Evolutionary conservation across 306 rosid genomes (phyloP).

Genomic region (Argentina anserina): DNA sequence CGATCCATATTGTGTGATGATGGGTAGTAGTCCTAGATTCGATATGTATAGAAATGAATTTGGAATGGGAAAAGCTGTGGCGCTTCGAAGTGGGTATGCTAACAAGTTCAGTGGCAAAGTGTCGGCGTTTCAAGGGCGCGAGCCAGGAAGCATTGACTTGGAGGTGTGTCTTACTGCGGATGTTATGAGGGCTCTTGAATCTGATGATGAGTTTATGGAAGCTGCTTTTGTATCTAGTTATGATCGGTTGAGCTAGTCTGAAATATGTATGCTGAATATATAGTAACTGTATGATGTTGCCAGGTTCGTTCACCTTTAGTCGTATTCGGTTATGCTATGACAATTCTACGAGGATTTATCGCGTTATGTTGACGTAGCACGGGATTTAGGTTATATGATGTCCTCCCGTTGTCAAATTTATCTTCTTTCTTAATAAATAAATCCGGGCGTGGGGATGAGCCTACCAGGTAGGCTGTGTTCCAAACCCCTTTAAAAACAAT

Average conservation of each 20-base stretch:
- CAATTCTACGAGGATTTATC: no score
- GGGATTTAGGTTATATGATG: no score
- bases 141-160: slow-evolving; percentile 63
- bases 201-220: slow-evolving; percentile 46
- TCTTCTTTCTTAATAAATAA: no score
- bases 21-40: slow-evolving; percentile 59
- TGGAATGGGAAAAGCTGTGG: slow-evolving; percentile 69
- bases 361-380: no score
- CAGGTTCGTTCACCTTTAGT: no score
- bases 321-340: no score
- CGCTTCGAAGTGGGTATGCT: slow-evolving; percentile 46
- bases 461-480: no score
- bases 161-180: slow-evolving; percentile 42
- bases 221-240: slow-evolving; percentile 12
- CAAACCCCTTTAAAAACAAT: no score
- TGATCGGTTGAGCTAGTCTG: background rate
- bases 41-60: slow-evolving; percentile 55
- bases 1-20: slow-evolving; percentile 31
- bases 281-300: background rate
- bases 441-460: no score
- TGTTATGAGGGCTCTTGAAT: slow-evolving; percentile 42
- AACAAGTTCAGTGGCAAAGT: slow-evolving; percentile 49
- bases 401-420: no score
- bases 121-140: slow-evolving; percentile 40
- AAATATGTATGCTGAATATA: no score